phyloP scores from a whole-genome alignment of 2,329 filamentous ascomycete genomes.

The Penicillium carneum region DNA sequence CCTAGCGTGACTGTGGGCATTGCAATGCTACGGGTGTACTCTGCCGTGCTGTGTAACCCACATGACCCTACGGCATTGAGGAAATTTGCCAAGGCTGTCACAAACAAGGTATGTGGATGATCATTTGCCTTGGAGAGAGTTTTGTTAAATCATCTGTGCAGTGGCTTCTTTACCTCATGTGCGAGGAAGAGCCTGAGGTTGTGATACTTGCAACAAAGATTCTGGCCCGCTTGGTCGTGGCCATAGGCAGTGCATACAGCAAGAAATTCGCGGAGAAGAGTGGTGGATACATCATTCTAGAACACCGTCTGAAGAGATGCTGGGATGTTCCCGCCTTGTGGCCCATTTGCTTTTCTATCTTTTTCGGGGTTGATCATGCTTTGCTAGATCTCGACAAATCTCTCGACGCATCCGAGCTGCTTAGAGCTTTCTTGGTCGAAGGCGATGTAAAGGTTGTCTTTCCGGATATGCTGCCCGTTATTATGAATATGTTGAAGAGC shows the following conservation, averaged over 20 bases:
- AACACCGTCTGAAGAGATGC: conserved; percentile 80
- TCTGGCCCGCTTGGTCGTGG: conserved; percentile 80
- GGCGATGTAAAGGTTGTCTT: conserved; percentile 72
- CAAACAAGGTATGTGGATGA: conserved; percentile 75
- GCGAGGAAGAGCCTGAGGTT: conserved; percentile 83
- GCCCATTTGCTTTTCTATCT: conserved; percentile 84
- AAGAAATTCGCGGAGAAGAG: conserved; percentile 85
- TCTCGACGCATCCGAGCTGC: conserved; percentile 76
- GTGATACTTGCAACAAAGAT: conserved; percentile 83
- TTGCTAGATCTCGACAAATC: conserved; percentile 74
- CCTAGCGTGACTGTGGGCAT: conserved; percentile 75
- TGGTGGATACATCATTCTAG: conserved; percentile 86
- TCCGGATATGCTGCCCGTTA: conserved; percentile 78
- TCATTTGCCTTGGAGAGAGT: conserved; percentile 5
- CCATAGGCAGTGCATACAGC: conserved; percentile 80
- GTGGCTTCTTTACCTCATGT: conserved; percentile 91
- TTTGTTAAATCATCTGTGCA: conserved; percentile 46
- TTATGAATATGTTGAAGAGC: conserved; percentile 85
- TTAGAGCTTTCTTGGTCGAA: conserved; percentile 70
- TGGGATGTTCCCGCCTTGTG: conserved; percentile 87
- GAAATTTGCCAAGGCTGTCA: conserved; percentile 92
- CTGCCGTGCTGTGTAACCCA: conserved; percentile 77
- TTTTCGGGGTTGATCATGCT: conserved; percentile 84
- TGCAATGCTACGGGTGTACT: conserved; percentile 78
- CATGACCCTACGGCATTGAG: conserved; percentile 73